Percentiles rank a stretch among this genome's conserved stretches.
phyloP scores from a whole-genome alignment of 106 monocot species.

The Triglochin maritima region DNA sequence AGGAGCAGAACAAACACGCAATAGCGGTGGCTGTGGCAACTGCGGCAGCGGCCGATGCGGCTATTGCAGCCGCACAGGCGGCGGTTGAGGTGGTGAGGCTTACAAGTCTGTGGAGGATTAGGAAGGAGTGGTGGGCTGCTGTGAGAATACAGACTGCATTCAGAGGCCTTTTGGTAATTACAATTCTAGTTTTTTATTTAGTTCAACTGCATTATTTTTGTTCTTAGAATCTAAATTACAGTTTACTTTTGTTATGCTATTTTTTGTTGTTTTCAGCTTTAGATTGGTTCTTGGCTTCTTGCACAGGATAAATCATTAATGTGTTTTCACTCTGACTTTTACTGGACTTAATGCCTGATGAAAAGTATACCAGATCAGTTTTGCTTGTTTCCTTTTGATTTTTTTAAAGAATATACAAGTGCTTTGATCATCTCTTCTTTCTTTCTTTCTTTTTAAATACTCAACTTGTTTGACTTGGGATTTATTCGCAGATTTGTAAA shows the following conservation, averaged over 20 bases:
- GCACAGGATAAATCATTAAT: no score
- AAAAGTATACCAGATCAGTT: no score
- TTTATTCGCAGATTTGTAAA: no score
- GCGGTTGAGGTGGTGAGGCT: conserved; percentile 73
- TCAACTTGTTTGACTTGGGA: no score
- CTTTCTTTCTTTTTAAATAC: no score
- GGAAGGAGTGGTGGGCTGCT: conserved; percentile 37
- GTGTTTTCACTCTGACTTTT: no score
- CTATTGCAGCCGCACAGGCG: conserved; percentile 66
- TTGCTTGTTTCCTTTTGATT: no score
- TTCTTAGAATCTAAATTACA: not conserved
- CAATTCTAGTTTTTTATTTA: not conserved
- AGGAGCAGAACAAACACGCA: conserved; percentile 79
- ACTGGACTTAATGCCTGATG: no score
- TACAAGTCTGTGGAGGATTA: conserved; percentile 43
- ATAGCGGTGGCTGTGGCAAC: conserved; percentile 88
- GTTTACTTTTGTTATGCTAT: not conserved
- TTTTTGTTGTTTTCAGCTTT: not conserved
- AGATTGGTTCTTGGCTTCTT: not conserved
- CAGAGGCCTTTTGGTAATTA: conserved; percentile 67
- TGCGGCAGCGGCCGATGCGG: conserved; percentile 63
- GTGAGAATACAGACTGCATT: conserved; percentile 75
- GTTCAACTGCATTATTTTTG: not conserved
- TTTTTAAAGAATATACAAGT: no score
- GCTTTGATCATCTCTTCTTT: no score